Percentiles rank a stretch among this genome's conserved stretches.
Conservation (phyloP, 495 filamentous ascomycete species). For the Talaromyces borbonicus region DNA sequence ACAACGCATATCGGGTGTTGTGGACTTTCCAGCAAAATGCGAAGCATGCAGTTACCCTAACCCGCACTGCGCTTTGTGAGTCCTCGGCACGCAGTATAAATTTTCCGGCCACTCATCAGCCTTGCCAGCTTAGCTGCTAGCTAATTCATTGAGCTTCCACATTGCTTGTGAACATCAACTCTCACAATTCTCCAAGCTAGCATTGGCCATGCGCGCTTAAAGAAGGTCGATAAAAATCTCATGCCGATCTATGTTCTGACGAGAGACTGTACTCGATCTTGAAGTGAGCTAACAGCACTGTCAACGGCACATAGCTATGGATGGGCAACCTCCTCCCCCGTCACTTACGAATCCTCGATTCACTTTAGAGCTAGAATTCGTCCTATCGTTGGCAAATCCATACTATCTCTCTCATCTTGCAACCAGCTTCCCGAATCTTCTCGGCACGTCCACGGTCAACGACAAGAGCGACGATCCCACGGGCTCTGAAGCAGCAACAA, state of each 20-base stretch:
- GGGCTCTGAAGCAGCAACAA: conserved; percentile 10
- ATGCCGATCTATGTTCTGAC: background rate
- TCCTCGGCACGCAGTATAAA: no score
- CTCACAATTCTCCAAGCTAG: no score
- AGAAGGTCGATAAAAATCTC: no score
- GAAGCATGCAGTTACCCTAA: no score
- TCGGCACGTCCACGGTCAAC: conserved; percentile 27
- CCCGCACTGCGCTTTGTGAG: no score
- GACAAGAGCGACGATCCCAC: conserved; percentile 26
- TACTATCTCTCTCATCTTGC: conserved; percentile 78
- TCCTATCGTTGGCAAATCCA: conserved; percentile 77
- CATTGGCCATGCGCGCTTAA: no score
- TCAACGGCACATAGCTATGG: background rate
- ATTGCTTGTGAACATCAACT: no score
- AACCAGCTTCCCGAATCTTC: conserved; percentile 42
- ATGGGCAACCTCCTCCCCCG: conserved; percentile 23
- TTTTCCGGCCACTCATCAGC: no score
- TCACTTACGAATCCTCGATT: conserved; percentile 34
- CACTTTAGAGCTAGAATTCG: conserved; percentile 53
- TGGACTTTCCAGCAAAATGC: no score
- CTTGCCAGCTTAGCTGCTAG: no score
- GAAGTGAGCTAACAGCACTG: background rate
- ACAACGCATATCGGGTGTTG: no score
- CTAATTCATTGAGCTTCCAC: no score
- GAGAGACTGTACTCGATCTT: background rate